Base-by-base conservation (phyloP, 495 filamentous ascomycete genomes). In the Aspergillus sclerotioniger region DNA sequence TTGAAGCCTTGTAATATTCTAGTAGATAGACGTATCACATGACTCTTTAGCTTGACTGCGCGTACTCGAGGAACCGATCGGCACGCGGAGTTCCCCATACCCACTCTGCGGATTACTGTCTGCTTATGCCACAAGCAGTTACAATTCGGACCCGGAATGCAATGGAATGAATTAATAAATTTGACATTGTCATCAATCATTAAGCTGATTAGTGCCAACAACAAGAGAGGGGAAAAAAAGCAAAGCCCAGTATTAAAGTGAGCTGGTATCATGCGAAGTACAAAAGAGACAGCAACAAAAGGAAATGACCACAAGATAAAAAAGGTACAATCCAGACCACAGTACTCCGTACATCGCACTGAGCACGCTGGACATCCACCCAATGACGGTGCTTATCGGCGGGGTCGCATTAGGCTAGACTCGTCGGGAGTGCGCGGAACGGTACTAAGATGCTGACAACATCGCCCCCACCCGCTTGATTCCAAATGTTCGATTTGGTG, bases 231-330 rank as follows among this genome's bases (percentile, higher is more conserved):
- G 67, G 43, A 56, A 53, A 48, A 60, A 61, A 62, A 65, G 55
- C 59, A 66, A 63, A 70, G 71, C 72, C 68, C 63, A 66, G 61
- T 60, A 66, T 63, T 64, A 67, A 57, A 64, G 68, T 74, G 69
- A 73, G 72, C 67, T 72, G 74, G 74, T 77, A 77, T 77, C 74
- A 74, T 72, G 66, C 66, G 67, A 68, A 70, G 62, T 33, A 53
- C 56, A 64, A 61, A 57, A 61, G 58, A 46, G 58, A 60, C 33
- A 54, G 52, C 53, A 54, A 54, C 53, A 32, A 43, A 51, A 53
- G 39, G 54, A 58, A 58, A 54, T 53, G n/a, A n/a, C 35, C 53
- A 50, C 62, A 68, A 63, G 69, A 52, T 29, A 67, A 61, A 71
- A 52, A 48, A 56, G 60, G 52, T 33, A 70, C 67, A 66, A 71